Evolutionary conservation across 306 rosid genomes (phyloP).

Genomic region (Sindora glabra): DNA sequence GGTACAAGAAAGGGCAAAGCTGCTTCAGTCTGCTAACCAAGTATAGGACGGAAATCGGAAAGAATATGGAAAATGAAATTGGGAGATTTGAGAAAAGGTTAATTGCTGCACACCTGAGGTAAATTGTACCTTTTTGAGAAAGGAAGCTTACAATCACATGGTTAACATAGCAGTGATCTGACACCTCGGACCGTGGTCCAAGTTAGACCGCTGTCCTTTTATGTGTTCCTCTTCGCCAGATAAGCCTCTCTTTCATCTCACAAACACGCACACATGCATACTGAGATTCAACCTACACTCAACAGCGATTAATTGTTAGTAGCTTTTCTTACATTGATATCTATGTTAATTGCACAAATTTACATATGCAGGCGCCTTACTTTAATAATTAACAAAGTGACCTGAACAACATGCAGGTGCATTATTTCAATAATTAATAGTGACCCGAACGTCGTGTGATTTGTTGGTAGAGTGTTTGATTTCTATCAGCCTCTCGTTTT

Average conservation of each 20-base stretch:
- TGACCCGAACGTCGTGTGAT: too few relatives aligned
- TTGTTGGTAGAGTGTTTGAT: too few relatives aligned
- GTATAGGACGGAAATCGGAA: too few relatives aligned
- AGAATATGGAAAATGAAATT: neutral
- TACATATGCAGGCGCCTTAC: too few relatives aligned
- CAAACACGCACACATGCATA: neutral
- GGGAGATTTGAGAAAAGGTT: conserved; percentile 11
- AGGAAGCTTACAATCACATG: conserved; percentile 50
- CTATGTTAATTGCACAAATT: too few relatives aligned
- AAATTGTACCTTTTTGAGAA: conserved; percentile 26
- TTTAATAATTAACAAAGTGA: too few relatives aligned
- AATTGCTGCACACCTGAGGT: conserved; percentile 11
- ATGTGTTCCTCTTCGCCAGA: conserved; percentile 23
- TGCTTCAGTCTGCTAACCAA: conserved; percentile 1
- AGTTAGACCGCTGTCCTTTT: conserved; percentile 23
- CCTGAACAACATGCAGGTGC: too few relatives aligned
- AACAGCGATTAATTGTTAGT: too few relatives aligned
- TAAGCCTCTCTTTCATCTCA: conserved; percentile 1
- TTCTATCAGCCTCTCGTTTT: too few relatives aligned
- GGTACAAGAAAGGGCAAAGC: neutral
- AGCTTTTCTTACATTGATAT: too few relatives aligned
- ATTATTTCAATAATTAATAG: too few relatives aligned
- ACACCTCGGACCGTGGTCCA: conserved; percentile 50
- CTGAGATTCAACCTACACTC: too few relatives aligned
- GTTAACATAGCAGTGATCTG: conserved; percentile 47